These are phyloP conservation scores for Candida nanaspora DNA, from an alignment of 805 yeast species.

Conservation along the genomic window DNA sequence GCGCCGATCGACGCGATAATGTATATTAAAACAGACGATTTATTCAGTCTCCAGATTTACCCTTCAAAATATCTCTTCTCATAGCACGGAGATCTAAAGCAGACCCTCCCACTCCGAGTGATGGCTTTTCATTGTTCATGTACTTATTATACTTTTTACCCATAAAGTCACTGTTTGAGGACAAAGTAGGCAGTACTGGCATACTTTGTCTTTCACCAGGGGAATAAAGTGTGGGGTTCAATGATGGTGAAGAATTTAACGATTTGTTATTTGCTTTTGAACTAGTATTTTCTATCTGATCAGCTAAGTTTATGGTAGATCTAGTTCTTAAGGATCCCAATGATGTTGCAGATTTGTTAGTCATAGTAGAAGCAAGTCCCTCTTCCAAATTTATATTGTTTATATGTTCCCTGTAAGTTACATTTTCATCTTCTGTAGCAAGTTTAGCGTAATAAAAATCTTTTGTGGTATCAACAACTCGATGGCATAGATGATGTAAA, in stretches of 20 bases:
- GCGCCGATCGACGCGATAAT: not conserved
- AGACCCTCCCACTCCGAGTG: slow-evolving; percentile 4
- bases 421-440: slow-evolving; percentile 9
- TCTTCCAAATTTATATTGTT: slow-evolving; percentile 10
- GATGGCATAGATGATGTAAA: slow-evolving; percentile 2
- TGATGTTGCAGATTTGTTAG: not conserved
- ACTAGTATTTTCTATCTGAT: not conserved
- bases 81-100: slow-evolving; percentile 13
- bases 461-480: not conserved
- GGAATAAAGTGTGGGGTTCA: slow-evolving; percentile 3
- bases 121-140: not conserved
- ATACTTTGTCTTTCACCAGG: not conserved
- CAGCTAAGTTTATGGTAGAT: slow-evolving; percentile 16
- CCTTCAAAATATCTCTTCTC: not conserved
- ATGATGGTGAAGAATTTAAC: not conserved
- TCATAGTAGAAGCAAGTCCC: slow-evolving; percentile 4
- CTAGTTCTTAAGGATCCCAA: slow-evolving; percentile 16
- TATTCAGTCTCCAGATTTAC: not conserved
- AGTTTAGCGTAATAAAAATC: slow-evolving; percentile 8
- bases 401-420: slow-evolving; percentile 7
- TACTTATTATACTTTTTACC: slow-evolving; percentile 18
- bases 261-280: not conserved
- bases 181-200: not conserved
- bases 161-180: slow-evolving; percentile 10
- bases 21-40: not conserved